A percentile compares a stretch with the other conserved stretches of the same genome.
These are phyloP conservation scores for Astrocystis sublimbata DNA, from an alignment of 495 filamentous ascomycete genomes.

Conservation along the genomic window DNA sequence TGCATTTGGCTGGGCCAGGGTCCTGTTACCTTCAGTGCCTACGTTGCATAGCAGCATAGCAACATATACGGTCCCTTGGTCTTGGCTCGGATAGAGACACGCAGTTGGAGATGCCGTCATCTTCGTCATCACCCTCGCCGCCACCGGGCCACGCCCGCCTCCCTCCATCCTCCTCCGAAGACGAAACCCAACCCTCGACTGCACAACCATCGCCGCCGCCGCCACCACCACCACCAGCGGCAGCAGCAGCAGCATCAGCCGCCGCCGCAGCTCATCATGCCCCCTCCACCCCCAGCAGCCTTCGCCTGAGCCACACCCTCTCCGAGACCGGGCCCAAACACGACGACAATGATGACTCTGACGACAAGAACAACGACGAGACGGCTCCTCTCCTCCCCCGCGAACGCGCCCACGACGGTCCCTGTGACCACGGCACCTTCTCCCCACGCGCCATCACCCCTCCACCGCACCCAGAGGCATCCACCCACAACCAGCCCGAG, in stretches of 20 bases:
- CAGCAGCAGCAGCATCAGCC: neutral
- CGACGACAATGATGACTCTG: conserved; percentile 28
- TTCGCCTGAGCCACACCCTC: conserved; percentile 46
- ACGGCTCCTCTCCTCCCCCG: conserved; percentile 44
- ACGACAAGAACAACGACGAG: conserved; percentile 30
- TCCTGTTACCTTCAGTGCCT: neutral
- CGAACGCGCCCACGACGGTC: conserved; percentile 46
- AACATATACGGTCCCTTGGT: neutral
- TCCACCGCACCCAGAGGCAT: conserved; percentile 46
- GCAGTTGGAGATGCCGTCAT: neutral
- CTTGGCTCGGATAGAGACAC: neutral
- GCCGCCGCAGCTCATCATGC: conserved; percentile 27
- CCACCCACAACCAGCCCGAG: conserved; percentile 37
- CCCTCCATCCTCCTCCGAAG: too few relatives aligned
- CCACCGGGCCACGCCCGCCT: neutral
- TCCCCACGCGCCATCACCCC: conserved; percentile 62
- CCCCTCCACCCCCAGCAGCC: conserved; percentile 44
- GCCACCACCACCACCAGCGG: neutral
- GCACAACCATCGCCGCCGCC: neutral
- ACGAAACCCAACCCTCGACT: neutral
- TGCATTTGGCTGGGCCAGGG: neutral
- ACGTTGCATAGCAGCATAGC: too few relatives aligned
- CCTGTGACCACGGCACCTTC: conserved; percentile 78
- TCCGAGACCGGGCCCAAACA: conserved; percentile 29
- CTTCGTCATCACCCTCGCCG: too few relatives aligned